A percentile compares a stretch with the other conserved stretches of the same genome.
These are phyloP conservation scores for Lepidium campestre DNA, from an alignment of 441 rosid species.

Conservation along the genomic window DNA sequence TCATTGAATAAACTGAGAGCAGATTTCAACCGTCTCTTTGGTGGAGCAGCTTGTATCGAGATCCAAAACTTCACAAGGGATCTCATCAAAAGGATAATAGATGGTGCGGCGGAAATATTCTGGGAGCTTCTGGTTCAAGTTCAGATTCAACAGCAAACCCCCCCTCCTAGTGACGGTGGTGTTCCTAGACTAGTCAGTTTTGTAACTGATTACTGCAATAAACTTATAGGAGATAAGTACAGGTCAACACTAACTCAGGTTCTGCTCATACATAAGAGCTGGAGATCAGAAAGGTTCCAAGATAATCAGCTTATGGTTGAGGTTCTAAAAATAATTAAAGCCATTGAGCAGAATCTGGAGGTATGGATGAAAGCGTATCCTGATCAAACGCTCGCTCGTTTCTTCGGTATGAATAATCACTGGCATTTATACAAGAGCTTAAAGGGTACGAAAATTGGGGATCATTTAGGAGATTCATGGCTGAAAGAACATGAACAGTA, in stretches of 20 bases:
- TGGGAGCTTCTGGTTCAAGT: slow-evolving; percentile 93
- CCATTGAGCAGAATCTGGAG: slow-evolving; percentile 69
- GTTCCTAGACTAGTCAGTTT: slow-evolving; percentile 78
- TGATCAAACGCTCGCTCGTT: slow-evolving; percentile 48
- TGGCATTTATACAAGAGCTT: slow-evolving; percentile 81
- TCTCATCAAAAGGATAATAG: slow-evolving; percentile 79
- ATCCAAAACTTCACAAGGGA: slow-evolving; percentile 93
- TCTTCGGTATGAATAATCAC: slow-evolving; percentile 88
- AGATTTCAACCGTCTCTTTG: slow-evolving; percentile 92
- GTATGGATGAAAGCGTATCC: slow-evolving; percentile 76
- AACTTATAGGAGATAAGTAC: slow-evolving; percentile 73
- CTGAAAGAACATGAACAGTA: slow-evolving; percentile 78
- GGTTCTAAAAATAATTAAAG: slow-evolving; percentile 59
- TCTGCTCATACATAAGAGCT: slow-evolving; percentile 79
- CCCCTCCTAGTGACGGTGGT: slow-evolving; percentile 76
- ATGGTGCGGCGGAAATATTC: slow-evolving; percentile 88
- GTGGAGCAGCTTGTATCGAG: slow-evolving; percentile 84
- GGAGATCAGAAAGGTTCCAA: slow-evolving; percentile 89
- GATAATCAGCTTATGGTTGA: slow-evolving; percentile 69
- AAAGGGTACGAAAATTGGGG: slow-evolving; percentile 79
- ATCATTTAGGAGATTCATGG: slow-evolving; percentile 80
- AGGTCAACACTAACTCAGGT: slow-evolving; percentile 76
- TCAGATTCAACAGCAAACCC: slow-evolving; percentile 70
- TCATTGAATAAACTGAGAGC: slow-evolving; percentile 79
- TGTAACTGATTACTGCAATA: slow-evolving; percentile 82